Evolutionary conservation across 768 basidiomycete genomes (phyloP).

Genomic region (Cystofilobasidium bisporidii): DNA sequence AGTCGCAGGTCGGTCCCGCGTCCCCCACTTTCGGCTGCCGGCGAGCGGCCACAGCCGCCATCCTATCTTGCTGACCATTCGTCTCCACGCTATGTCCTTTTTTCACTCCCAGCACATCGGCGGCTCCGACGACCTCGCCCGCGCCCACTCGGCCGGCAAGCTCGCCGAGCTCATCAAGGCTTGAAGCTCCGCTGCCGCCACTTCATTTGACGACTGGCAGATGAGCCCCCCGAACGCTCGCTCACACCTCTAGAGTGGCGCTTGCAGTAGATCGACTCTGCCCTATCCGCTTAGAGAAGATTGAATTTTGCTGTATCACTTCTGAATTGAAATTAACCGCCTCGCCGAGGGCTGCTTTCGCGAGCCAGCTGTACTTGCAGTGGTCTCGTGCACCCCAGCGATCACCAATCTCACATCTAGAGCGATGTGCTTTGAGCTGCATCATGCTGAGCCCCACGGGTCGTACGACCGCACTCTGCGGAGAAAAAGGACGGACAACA

Average conservation of each 20-base stretch:
- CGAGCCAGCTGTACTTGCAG: no score
- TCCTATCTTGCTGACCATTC: no score
- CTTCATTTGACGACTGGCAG: neutral
- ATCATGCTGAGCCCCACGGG: neutral
- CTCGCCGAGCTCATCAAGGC: conserved; percentile 27
- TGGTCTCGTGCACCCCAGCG: neutral
- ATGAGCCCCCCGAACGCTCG: no score
- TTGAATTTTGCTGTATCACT: no score
- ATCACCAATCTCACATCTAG: neutral
- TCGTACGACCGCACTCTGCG: neutral
- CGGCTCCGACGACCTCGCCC: conserved; percentile 32
- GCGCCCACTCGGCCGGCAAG: conserved; percentile 26
- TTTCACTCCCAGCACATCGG: conserved; percentile 30
- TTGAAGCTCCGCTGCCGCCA: neutral
- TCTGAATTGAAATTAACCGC: no score
- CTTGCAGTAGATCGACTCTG: no score
- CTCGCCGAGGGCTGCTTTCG: no score
- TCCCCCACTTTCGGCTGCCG: neutral
- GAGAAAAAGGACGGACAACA: no score
- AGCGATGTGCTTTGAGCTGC: neutral
- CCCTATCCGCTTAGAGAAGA: no score
- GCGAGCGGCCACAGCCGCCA: neutral
- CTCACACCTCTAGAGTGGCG: no score
- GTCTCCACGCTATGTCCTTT: no score
- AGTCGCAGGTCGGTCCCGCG: conserved; percentile 32